Percentiles rank a stretch among this genome's conserved stretches.
Conservation (phyloP, 75 land plant species). For the Pinus albicaulis region DNA sequence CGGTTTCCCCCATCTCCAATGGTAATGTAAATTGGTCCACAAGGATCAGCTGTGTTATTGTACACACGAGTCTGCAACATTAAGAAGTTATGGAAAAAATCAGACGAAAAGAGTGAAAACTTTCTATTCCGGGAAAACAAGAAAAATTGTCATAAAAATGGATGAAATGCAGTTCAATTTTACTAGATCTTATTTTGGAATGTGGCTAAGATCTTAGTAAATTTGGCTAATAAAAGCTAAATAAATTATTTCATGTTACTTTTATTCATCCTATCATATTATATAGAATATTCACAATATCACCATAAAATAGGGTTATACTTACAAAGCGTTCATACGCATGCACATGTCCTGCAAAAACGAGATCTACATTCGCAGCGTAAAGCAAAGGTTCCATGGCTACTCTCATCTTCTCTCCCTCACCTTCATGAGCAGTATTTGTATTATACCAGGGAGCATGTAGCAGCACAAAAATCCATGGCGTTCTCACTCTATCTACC, state of each 20-base stretch:
- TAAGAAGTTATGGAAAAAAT: not conserved
- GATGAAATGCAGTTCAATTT: too few species aligned
- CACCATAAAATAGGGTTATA: too few species aligned
- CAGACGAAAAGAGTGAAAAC: not conserved
- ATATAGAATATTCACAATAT: not conserved
- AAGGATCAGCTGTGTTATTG: constrained; percentile 32
- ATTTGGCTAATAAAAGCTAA: too few species aligned
- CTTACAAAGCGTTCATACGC: constrained; percentile 48
- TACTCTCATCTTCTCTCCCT: constrained; percentile 40
- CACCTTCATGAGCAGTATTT: constrained; percentile 38
- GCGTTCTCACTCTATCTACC: constrained; percentile 31
- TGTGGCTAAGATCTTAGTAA: too few species aligned
- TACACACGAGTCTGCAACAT: constrained; percentile 48
- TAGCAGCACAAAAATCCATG: constrained; percentile 39
- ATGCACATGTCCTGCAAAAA: constrained; percentile 49
- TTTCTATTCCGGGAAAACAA: too few species aligned
- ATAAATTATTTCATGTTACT: too few species aligned
- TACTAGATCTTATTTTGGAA: too few species aligned
- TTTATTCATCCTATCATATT: too few species aligned
- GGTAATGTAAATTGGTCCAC: constrained; percentile 79
- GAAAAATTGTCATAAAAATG: too few species aligned
- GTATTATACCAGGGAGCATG: constrained; percentile 57
- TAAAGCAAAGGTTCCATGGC: constrained; percentile 37
- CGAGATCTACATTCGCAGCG: constrained; percentile 31
- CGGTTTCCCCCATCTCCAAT: constrained; percentile 86